These are phyloP conservation scores for Clonostachys solani DNA, from an alignment of 2,329 filamentous ascomycete species.

Conservation along the genomic window DNA sequence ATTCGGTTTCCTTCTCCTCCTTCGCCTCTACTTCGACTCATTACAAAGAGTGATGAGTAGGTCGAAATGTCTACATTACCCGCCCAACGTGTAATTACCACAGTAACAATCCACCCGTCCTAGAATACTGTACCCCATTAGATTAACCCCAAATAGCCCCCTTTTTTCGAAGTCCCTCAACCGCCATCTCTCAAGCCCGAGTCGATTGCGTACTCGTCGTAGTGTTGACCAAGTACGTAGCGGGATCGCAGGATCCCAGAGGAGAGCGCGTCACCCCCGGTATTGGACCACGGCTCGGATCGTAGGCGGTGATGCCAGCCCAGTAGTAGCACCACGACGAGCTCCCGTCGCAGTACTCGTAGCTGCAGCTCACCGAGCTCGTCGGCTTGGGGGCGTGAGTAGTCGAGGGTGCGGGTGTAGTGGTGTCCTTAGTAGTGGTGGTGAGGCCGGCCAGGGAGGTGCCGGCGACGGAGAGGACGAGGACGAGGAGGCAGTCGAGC, in stretches of 20 bases:
- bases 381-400: not conserved
- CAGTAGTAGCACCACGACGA: conserved; percentile 33
- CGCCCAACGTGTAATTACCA: too few species aligned
- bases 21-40: too few species aligned
- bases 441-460: not conserved
- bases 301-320: conserved; percentile 27
- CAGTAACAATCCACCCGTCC: too few species aligned
- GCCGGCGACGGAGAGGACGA: not conserved
- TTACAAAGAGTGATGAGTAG: too few species aligned
- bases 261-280: conserved; percentile 28
- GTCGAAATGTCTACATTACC: too few species aligned
- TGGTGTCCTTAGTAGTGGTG: not conserved
- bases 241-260: conserved; percentile 19
- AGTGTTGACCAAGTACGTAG: not conserved
- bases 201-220: too few species aligned
- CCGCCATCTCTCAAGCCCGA: too few species aligned
- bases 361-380: conserved; percentile 19
- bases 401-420: not conserved
- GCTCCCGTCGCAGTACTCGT: conserved; percentile 25
- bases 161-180: too few species aligned
- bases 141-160: too few species aligned
- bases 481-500: not conserved
- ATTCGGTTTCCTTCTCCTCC: too few species aligned
- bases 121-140: too few species aligned
- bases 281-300: conserved; percentile 21